Base-by-base conservation (phyloP, 2,329 filamentous ascomycete genomes). In the Cryphonectria radicalis region DNA sequence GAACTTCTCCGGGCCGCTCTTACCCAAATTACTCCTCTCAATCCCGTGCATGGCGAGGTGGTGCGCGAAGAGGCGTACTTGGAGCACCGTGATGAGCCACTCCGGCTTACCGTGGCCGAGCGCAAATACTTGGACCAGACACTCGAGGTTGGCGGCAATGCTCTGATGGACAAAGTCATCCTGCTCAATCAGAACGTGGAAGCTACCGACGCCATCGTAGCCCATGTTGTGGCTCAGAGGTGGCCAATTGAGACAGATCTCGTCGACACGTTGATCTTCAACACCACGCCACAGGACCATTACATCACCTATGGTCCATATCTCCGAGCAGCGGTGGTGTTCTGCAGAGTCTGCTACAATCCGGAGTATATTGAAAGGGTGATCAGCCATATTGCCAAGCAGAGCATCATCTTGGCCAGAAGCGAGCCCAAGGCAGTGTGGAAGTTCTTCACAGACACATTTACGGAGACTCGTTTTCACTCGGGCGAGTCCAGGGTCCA, bases 111-210 rank as follows among this genome's bases (percentile, higher is more conserved):
- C 3, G 63, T 40, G 35, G 1, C 17, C 1, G 77, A 78, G 70
- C 67, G 68, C 22, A 8, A 28, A 6, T 42, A 75, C 5, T 57
- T 77, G 50, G 71, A 73, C 1, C 76, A 76, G 3, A 66, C 74
- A 63, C 76, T 75, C 76, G 67, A 74, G n/a, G 40, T 70, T 37
- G 70, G 76, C 60, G 72, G 76, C 68, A 89, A 87, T 73, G 81
- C 89, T n/a, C 89, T 92, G 67, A 78, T 91, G 35, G 89, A 90
- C 76, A 93, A 92, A 77, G 83, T 94, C 37, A 83, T 94, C 40
- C 82, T 83, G 28, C 84, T 92, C 65, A 86, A 91, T 73, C 87
- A 91, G 76, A 90, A 89, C 68, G 79, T 80, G 0, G 73, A 77
- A 1, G 82, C 83, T 2, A 89, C 87, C 1, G 83, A 86, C 66